These are phyloP conservation scores for Yarrowia divulgata DNA, from an alignment of 805 yeast species.

Conservation along the genomic window DNA sequence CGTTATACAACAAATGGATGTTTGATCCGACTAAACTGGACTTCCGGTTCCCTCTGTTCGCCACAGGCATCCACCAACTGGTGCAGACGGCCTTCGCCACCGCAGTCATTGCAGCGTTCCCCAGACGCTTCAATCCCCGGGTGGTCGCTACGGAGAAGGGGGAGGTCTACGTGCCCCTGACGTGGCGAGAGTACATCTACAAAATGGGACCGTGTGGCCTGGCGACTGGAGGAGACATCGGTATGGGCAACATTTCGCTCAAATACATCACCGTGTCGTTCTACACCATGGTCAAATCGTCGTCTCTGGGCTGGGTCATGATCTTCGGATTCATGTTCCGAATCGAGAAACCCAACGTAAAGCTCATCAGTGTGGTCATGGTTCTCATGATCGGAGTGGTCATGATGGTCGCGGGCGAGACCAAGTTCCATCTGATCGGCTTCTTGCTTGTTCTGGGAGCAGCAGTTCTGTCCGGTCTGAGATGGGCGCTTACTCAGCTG, in stretches of 20 bases:
- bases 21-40: conserved; percentile 76
- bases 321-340: conserved; percentile 84
- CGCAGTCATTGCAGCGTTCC: conserved; percentile 2
- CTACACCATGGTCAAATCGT: conserved; percentile 92
- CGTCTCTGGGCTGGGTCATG: conserved; percentile 85
- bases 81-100: conserved; percentile 64
- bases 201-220: conserved; percentile 82
- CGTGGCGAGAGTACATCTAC: conserved; percentile 49
- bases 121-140: conserved; percentile 27
- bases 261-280: conserved; percentile 79
- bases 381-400: conserved; percentile 85
- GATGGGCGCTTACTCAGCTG: conserved; percentile 95
- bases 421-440: conserved; percentile 59
- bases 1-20: conserved; percentile 93
- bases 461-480: conserved; percentile 81
- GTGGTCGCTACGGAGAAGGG: conserved; percentile 27
- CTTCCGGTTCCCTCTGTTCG: conserved; percentile 81
- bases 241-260: conserved; percentile 86
- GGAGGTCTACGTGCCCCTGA: conserved; percentile 42
- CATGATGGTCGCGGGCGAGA: conserved; percentile 73
- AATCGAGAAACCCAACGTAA: conserved; percentile 75
- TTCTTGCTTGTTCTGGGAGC: conserved; percentile 77
- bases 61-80: conserved; percentile 86
- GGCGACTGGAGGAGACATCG: conserved; percentile 93
- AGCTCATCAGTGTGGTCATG: conserved; percentile 70